phyloP scores from a whole-genome alignment of 441 rosid genomes.

The Gossypium gossypioides region DNA sequence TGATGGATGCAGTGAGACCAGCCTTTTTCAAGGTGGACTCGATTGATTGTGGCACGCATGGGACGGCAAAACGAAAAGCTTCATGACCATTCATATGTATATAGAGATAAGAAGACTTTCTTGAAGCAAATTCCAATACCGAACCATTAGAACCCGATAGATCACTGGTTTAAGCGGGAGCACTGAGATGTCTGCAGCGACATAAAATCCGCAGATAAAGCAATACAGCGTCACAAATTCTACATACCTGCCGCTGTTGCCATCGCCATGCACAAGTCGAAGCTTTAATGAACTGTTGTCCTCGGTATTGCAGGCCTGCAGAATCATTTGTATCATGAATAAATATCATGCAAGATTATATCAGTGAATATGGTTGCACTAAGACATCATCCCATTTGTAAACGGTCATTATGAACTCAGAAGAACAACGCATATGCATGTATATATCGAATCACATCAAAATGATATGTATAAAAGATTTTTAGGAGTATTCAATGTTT shows the following conservation, averaged over 20 bases:
- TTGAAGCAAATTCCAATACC: conserved; percentile 48
- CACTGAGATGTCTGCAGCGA: conserved; percentile 58
- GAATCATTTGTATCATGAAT: not conserved
- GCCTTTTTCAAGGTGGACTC: conserved; percentile 70
- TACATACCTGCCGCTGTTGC: conserved; percentile 62
- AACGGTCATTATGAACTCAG: too few species aligned
- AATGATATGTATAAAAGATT: too few species aligned
- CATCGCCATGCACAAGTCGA: conserved; percentile 73
- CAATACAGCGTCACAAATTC: not conserved
- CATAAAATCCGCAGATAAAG: conserved; percentile 7
- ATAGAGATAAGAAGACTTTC: conserved; percentile 45
- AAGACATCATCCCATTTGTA: too few species aligned
- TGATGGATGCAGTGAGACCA: conserved; percentile 74
- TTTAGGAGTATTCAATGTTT: too few species aligned
- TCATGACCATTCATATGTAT: conserved; percentile 89
- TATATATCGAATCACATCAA: too few species aligned
- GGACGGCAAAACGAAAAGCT: conserved; percentile 83
- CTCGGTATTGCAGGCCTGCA: conserved; percentile 74
- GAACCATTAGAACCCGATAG: conserved; percentile 57
- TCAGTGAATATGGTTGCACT: not conserved
- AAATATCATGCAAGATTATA: not conserved
- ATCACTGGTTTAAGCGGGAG: conserved; percentile 30
- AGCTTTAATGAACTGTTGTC: conserved; percentile 72
- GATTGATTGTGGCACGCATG: conserved; percentile 73
- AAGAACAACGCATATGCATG: too few species aligned